Evolutionary conservation across 495 filamentous ascomycete genomes (phyloP), one percentile per base, ranked within the genome.

Genomic region (Friedmanniomyces endolithicus): DNA sequence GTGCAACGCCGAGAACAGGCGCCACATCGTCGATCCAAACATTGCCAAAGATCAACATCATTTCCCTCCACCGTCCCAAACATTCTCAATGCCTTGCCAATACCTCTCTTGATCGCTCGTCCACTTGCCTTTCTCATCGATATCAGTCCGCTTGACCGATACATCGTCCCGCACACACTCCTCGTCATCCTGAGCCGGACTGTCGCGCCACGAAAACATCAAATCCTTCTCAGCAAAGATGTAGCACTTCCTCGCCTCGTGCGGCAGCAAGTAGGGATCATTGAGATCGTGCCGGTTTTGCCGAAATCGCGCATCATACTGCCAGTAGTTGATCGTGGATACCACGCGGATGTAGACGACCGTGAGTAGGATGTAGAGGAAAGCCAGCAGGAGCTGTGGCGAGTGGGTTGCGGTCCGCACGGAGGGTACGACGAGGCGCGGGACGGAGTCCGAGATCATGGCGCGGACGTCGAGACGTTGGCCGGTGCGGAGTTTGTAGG

Each of bases 131-230:
- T 55, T 56, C 34, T 55, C 57, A 24, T 57, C 54, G 24, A 57
- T 35, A 12, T 33, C 43, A 0, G 24, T 45, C 17, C 53, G 43
- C 37, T 52, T 60, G 17, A 60, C 52, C 1, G 16, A 23, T 23
- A 46, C 45, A n/a, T 60, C 52, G 17, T 51, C 44, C 11, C 52
- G 41, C 12, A 52, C 33, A 29, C 27, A 23, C 19, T 47, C 44
- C 20, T 55, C 40, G 23, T 17, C n/a, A n/a, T n/a, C 35, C 20
- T 51, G 27, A 1, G 16, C 29, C 19, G 16, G 8, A 14, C 27
- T 43, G 23, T 60, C 53, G 37, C 33, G 39, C 57, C 57, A 60
- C 16, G 52, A 50, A 41, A 60, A 60, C 57, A 60, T 49, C 39
- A 60, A 29, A 33, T 56, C 46, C 47, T 48, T 56, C 23, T 43